Evolutionary conservation across 2,329 filamentous ascomycete species (phyloP).

Genomic region (Hypomyces perniciosus): DNA sequence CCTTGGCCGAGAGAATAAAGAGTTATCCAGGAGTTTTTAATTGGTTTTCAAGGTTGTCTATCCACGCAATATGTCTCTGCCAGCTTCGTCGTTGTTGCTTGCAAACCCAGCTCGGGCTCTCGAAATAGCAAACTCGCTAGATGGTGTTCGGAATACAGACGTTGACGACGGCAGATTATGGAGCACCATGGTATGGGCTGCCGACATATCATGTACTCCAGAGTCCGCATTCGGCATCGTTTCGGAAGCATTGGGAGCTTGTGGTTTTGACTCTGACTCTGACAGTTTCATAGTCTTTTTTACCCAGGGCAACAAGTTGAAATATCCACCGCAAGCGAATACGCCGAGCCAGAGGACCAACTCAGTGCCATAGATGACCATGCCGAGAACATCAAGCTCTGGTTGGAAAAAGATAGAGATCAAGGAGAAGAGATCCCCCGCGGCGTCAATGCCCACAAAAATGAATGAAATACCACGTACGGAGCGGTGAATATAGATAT

Average conservation of each 20-base stretch:
- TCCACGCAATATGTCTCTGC: neutral
- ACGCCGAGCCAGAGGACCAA: constrained; percentile 62
- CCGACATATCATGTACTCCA: no score
- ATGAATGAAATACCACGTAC: constrained; percentile 67
- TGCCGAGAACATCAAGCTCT: constrained; percentile 52
- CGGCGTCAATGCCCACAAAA: constrained; percentile 64
- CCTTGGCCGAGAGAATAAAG: no score
- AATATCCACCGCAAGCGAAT: constrained; percentile 59
- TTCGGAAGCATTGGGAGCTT: neutral
- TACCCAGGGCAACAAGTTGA: constrained; percentile 56
- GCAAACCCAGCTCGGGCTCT: constrained; percentile 5
- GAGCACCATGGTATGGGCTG: constrained; percentile 9
- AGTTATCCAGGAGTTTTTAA: no score
- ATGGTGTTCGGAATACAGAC: constrained; percentile 12
- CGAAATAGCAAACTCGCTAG: constrained; percentile 4
- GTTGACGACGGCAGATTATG: constrained; percentile 11
- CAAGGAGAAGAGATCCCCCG: constrained; percentile 62
- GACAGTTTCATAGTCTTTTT: constrained; percentile 23
- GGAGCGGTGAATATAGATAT: constrained; percentile 60
- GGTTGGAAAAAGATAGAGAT: constrained; percentile 58
- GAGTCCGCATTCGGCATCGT: neutral
- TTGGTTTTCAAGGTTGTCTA: neutral
- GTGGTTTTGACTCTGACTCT: neutral
- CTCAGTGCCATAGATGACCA: constrained; percentile 63
- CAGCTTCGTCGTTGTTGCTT: neutral